phyloP scores from a whole-genome alignment of 306 rosid genomes.

The Oxytropis ochrocephala region DNA sequence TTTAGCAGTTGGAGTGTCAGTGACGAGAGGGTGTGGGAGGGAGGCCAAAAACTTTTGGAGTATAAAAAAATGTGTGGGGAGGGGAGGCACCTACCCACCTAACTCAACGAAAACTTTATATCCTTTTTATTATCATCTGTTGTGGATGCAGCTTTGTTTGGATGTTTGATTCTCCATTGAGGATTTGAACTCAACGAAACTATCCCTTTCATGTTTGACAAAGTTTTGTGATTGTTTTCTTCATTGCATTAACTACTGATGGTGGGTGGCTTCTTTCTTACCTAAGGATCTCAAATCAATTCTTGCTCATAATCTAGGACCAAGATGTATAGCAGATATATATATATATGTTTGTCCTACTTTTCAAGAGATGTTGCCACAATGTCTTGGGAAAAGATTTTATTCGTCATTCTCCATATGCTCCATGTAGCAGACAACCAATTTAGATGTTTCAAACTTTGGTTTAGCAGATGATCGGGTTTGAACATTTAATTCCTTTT shows the following conservation, averaged over 20 bases:
- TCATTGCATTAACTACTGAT: neutral
- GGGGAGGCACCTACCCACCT: conserved; percentile 31
- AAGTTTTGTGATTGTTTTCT: neutral
- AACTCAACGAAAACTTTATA: conserved; percentile 4
- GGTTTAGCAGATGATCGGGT: no score
- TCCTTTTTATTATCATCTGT: neutral
- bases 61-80: neutral
- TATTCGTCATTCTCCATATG: no score
- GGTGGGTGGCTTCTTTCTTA: neutral
- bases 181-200: conserved; percentile 24
- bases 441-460: no score
- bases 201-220: conserved; percentile 21
- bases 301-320: no score
- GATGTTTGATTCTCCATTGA: neutral
- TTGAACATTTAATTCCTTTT: no score
- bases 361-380: no score
- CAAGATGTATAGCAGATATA: no score
- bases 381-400: no score
- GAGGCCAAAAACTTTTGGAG: no score
- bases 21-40: no score
- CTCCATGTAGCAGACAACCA: no score
- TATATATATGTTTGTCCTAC: no score
- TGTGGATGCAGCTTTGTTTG: conserved; percentile 1
- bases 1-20: neutral
- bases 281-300: neutral